A percentile compares a stretch with the other conserved stretches of the same genome.
These are phyloP conservation scores for Bacidia gigantensis DNA, from an alignment of 495 filamentous ascomycete species.

Conservation along the genomic window DNA sequence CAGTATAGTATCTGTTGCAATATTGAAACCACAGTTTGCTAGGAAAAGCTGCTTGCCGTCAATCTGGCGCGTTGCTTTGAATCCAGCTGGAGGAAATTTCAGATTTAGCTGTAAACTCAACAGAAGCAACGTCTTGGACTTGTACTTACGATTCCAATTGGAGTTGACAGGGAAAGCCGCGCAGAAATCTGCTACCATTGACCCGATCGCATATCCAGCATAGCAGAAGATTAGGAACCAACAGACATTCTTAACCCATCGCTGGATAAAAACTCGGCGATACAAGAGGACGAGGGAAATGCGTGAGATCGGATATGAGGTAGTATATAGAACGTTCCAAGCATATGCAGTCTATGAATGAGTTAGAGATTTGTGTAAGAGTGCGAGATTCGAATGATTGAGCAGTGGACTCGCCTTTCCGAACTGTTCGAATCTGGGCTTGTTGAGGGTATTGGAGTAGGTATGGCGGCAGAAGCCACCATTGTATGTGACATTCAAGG, in stretches of 20 bases:
- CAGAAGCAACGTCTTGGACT: too few relatives aligned
- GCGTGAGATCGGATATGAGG: conserved; percentile 3
- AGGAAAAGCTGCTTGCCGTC: conserved; percentile 15
- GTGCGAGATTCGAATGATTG: background rate
- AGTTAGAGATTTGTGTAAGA: too few relatives aligned
- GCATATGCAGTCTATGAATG: background rate
- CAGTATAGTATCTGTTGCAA: conserved; percentile 26
- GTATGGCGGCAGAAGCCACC: background rate
- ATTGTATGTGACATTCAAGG: background rate
- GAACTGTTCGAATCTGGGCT: background rate
- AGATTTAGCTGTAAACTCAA: too few relatives aligned
- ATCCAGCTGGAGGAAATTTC: too few relatives aligned
- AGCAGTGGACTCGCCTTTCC: background rate
- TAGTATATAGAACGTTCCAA: conserved; percentile 10
- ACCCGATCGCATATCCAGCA: conserved; percentile 45
- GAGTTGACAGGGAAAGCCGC: conserved; percentile 17
- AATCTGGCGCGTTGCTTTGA: conserved; percentile 14
- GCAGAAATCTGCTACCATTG: conserved; percentile 2
- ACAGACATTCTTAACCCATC: background rate
- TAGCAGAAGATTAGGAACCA: conserved; percentile 30
- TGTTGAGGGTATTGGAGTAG: background rate
- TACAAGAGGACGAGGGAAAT: conserved; percentile 9
- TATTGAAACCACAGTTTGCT: conserved; percentile 20
- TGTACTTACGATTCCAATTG: conserved; percentile 25
- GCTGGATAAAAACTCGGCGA: conserved; percentile 7